Base-by-base conservation (phyloP, 1,284 basidiomycete genomes). In the Pyrrhoderma lamaoense region DNA sequence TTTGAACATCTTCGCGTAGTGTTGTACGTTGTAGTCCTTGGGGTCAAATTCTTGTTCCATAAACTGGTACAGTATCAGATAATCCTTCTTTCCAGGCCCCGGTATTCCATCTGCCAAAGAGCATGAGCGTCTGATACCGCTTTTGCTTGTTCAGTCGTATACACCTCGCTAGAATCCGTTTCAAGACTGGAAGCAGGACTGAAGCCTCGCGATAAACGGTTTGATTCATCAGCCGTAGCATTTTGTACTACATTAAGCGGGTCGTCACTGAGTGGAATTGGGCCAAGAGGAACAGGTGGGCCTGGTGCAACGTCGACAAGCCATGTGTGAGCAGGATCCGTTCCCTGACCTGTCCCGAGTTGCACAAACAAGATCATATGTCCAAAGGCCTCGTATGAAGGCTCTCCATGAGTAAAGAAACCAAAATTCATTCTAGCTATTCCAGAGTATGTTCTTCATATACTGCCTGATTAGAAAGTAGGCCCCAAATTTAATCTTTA, bases 221-320 rank as follows among this genome's bases (percentile, higher is more conserved):
- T 51, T 7, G 8, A 5, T 25, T 51, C 49, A 4, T 36, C 49
- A 5, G 49, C 40, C 5, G 39, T 25, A n/a, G 49, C 27, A 22
- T 35, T 22, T 22, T 37, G 49, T 9, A 51, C 5, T 14, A 51
- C 31, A 36, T 51, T 51, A 7, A 14, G 25, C 18, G 49, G 42
- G 27, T 51, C 56, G 14, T 44, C 54, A 31, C 52, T 39, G 25
- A 59, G 52, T 16, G 53, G 54, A 18, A 59, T 55, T n/a, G 58
- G 56, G 14, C 50, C 38, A 18, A 51, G 48, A 11, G 51, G 47
- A 7, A 45, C 49, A 13, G 40, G 45, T 19, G 56, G 56, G 9
- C 58, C 58, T 45, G 55, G 57, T 11, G 56, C 58, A 18, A 55
- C 54, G 42, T 59, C 58, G 37, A 57, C 56, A 27, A 59, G 25